Percentiles rank a stretch among this genome's conserved stretches.
Conservation (phyloP, 805 yeast genomes). For the Lipomyces chichibuensis region DNA sequence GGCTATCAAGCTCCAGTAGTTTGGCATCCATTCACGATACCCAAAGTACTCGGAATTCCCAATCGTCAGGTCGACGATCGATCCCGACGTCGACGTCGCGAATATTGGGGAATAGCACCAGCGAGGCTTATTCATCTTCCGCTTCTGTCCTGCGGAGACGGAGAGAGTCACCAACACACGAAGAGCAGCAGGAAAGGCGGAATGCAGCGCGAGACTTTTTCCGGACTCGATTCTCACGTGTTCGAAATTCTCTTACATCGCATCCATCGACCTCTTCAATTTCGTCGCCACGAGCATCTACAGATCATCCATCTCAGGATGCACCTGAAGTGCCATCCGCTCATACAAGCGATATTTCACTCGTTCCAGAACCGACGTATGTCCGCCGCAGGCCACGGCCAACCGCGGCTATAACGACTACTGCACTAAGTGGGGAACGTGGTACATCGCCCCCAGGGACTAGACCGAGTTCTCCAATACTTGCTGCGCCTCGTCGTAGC, state of each 20-base stretch:
- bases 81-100: constrained; percentile 15
- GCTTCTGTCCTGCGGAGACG: constrained; percentile 3
- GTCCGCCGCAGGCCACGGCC: constrained; percentile 32
- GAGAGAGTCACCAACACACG: constrained; percentile 8
- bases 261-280: background rate
- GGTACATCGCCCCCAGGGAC: background rate
- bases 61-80: background rate
- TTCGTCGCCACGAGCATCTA: constrained; percentile 2
- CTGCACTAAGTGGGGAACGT: constrained; percentile 18
- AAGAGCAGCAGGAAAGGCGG: constrained; percentile 3
- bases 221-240: constrained; percentile 21
- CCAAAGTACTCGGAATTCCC: background rate
- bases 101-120: constrained; percentile 7
- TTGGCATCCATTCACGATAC: background rate
- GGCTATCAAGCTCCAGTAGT: constrained; percentile 10
- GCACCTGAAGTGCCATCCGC: background rate
- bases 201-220: constrained; percentile 10
- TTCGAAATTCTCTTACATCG: constrained; percentile 20
- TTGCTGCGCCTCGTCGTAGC: background rate
- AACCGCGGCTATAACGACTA: constrained; percentile 18
- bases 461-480: constrained; percentile 6
- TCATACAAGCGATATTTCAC: constrained; percentile 10
- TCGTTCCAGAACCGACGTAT: constrained; percentile 32
- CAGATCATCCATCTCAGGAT: background rate
- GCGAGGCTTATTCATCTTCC: background rate